Conservation (phyloP, 2,329 filamentous ascomycete species). For the Microsporum ferrugineum region DNA sequence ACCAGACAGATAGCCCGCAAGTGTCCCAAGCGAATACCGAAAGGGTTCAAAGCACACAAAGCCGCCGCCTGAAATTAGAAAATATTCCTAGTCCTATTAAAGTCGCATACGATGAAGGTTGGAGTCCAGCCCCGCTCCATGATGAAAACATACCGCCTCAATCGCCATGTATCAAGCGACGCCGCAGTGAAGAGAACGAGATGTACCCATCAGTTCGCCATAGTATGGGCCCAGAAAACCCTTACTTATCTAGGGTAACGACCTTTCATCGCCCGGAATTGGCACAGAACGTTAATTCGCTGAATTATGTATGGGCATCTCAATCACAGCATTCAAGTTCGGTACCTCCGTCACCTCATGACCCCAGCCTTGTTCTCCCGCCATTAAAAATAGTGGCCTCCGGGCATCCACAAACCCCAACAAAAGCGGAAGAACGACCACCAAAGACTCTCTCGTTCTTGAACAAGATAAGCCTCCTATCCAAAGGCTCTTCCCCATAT, state of each 20-base stretch:
- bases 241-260: constrained; percentile 29
- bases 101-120: constrained; percentile 17
- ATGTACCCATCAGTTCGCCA: constrained; percentile 31
- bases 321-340: constrained; percentile 38
- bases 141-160: constrained; percentile 29
- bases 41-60: constrained; percentile 18
- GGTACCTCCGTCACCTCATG: constrained; percentile 25
- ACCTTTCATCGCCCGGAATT: constrained; percentile 36
- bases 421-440: constrained; percentile 51
- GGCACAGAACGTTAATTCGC: constrained; percentile 14
- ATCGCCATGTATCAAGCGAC: constrained; percentile 50
- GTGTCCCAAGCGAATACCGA: constrained; percentile 22
- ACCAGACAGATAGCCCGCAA: constrained; percentile 10
- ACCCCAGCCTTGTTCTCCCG: constrained; percentile 42
- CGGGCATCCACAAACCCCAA: constrained; percentile 27
- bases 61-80: constrained; percentile 15
- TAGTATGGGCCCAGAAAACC: constrained; percentile 28
- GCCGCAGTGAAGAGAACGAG: constrained; percentile 44
- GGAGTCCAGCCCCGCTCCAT: constrained; percentile 18
- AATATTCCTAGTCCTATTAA: constrained; percentile 20
- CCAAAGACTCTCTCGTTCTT: constrained; percentile 62
- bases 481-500: constrained; percentile 62
- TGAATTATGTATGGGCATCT: constrained; percentile 41
- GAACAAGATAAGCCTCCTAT: constrained; percentile 65
- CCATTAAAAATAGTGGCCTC: constrained; percentile 39